Base-by-base conservation (phyloP, 2,329 filamentous ascomycete species). In the Septoria linicola region DNA sequence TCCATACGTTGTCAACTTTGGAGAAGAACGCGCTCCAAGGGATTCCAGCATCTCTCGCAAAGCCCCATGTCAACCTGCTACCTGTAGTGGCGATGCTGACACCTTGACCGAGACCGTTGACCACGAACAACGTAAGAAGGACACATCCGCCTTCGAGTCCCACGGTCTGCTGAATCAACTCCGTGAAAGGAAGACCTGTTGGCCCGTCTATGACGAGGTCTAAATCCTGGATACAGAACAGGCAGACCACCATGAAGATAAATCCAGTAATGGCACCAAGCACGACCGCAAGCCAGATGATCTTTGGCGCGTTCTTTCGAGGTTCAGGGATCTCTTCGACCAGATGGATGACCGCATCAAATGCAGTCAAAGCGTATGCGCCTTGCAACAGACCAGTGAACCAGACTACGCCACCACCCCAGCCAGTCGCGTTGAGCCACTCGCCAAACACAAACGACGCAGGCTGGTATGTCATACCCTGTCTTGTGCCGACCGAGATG, bases 261-360 rank as follows among this genome's bases (percentile, higher is more conserved):
- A 82, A 78, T 0, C 80, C 81, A 0, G 80, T 66, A 0, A 72
- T 59, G 3, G 62, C 60, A 16, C 62, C 62, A n/a, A 72, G 70
- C 0, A 73, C 53, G 1, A 81, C 75, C 0, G 78, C 75, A 14
- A 80, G 70, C 69, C 73, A 80, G 55, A 81, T 80, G 2, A 77
- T 73, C 13, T 69, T 69, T 0, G 79, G 79, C 0, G 74, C 75
- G 49, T 79, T 80, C 30, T 67, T 73, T 23, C 77, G 67, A 1
- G 79, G 78, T 3, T 70, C 66, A 1, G 79, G 78, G 1, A 81
- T 78, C 59, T 81, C 79, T 56, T 82, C 79, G 2, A 79, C 75
- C 70, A 82, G 75, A 61, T 82, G 80, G 31, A 81, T 80, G 27
- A 80, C 79, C 0, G 79, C 76, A 59, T 82, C 80, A 55, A 82